These are phyloP conservation scores for Cubamyces lactineus DNA, from an alignment of 768 basidiomycete species.

Conservation along the genomic window DNA sequence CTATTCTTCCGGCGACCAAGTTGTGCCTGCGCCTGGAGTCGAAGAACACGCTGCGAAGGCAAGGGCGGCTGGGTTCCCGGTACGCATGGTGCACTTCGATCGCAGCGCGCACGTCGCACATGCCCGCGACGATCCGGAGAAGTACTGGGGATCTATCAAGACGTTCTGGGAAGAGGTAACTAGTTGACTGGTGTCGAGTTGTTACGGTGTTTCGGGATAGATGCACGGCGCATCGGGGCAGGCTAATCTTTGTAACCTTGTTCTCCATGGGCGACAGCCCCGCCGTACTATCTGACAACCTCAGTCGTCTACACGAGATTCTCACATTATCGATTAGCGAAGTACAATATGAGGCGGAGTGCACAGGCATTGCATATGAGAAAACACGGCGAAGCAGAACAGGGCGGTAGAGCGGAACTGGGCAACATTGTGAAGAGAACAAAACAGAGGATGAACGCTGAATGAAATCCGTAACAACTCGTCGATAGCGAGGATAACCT, in stretches of 20 bases:
- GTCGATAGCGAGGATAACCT: too few relatives aligned
- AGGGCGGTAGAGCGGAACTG: too few relatives aligned
- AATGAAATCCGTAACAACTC: too few relatives aligned
- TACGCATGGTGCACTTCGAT: conserved; percentile 37
- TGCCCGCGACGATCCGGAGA: conserved; percentile 28
- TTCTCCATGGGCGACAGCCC: too few relatives aligned
- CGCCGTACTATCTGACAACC: too few relatives aligned
- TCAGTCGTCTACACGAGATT: too few relatives aligned
- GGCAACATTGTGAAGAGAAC: too few relatives aligned
- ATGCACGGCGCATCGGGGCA: not conserved
- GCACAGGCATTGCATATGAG: too few relatives aligned
- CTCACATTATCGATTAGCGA: too few relatives aligned
- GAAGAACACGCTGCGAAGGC: conserved; percentile 33
- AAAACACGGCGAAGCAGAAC: too few relatives aligned
- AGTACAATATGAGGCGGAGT: too few relatives aligned
- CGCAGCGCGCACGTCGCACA: conserved; percentile 42
- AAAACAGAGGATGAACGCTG: too few relatives aligned
- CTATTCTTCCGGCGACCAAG: conserved; percentile 37
- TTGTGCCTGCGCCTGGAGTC: conserved; percentile 36
- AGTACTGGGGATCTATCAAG: conserved; percentile 30
- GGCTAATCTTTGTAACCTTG: not conserved
- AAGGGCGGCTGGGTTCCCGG: conserved; percentile 31
- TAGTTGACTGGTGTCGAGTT: not conserved
- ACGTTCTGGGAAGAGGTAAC: not conserved
- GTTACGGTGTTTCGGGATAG: not conserved